phyloP scores from a whole-genome alignment of 1,284 basidiomycete species.

The Cryptococcus hybrid region DNA sequence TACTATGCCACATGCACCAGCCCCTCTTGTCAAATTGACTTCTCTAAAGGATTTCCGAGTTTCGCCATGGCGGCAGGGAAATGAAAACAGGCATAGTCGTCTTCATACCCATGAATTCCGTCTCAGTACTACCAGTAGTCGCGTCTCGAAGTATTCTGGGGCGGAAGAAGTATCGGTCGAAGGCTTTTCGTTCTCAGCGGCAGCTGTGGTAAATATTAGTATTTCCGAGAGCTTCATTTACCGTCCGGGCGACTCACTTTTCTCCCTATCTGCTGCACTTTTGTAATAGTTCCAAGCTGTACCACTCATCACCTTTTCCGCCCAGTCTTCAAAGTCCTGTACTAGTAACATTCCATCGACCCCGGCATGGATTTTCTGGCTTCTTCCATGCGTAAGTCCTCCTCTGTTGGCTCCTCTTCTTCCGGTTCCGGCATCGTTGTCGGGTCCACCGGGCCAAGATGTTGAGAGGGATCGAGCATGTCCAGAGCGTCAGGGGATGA shows the following conservation, averaged over 20 bases:
- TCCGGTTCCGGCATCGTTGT: constrained; percentile 54
- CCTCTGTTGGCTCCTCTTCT: constrained; percentile 61
- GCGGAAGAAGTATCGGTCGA: constrained; percentile 56
- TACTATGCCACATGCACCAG: constrained; percentile 49
- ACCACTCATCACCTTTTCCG: constrained; percentile 48
- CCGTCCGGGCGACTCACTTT: constrained; percentile 32
- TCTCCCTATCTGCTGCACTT: constrained; percentile 55
- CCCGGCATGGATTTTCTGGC: constrained; percentile 59
- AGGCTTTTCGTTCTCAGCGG: constrained; percentile 54
- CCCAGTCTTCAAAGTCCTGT: constrained; percentile 62
- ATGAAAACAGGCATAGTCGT: constrained; percentile 51
- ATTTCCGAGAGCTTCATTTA: too few relatives aligned
- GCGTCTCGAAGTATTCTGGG: constrained; percentile 49
- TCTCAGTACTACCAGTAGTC: constrained; percentile 30
- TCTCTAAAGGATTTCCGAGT: constrained; percentile 54
- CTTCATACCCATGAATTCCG: constrained; percentile 44
- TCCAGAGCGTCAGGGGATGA: constrained; percentile 52
- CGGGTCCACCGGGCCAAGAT: constrained; percentile 66
- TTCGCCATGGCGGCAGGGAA: constrained; percentile 55
- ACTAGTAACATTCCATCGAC: constrained; percentile 68
- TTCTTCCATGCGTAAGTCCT: constrained; percentile 67
- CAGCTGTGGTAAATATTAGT: constrained; percentile 32
- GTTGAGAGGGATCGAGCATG: constrained; percentile 56
- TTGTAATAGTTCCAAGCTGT: constrained; percentile 60
- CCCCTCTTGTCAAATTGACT: constrained; percentile 53